These are phyloP conservation scores for Talaromyces sp. DNA, from an alignment of 2,329 filamentous ascomycete genomes.

Conservation along the genomic window DNA sequence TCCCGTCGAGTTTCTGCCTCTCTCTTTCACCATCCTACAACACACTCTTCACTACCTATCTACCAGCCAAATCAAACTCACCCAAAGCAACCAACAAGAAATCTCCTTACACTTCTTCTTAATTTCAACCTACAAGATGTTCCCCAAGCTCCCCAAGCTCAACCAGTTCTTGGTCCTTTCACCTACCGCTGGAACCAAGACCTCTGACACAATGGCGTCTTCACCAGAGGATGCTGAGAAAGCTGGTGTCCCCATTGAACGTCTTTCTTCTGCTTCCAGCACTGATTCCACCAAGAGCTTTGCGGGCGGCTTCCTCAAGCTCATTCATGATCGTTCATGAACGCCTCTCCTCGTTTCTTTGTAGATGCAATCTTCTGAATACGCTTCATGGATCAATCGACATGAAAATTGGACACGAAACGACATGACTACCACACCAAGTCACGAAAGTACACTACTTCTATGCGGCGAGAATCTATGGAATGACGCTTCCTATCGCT, in stretches of 20 bases:
- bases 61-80: not conserved
- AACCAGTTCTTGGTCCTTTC: constrained; percentile 14
- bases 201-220: not conserved
- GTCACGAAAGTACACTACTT: not conserved
- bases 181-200: constrained; percentile 5
- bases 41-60: not conserved
- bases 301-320: constrained; percentile 13
- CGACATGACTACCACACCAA: not conserved
- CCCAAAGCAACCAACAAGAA: not conserved
- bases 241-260: constrained; percentile 1
- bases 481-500: not conserved
- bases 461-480: not conserved
- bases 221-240: constrained; percentile 1
- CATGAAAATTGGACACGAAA: not conserved
- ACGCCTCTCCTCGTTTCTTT: not conserved
- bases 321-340: constrained; percentile 14
- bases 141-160: constrained; percentile 14
- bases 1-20: not conserved
- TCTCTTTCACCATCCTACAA: not conserved
- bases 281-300: constrained; percentile 2
- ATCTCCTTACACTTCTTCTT: not conserved
- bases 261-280: constrained; percentile 12
- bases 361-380: not conserved
- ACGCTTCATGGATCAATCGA: not conserved
- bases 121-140: constrained; percentile 5